Conservation (phyloP, 805 yeast genomes). For the Candida loeiensis region DNA sequence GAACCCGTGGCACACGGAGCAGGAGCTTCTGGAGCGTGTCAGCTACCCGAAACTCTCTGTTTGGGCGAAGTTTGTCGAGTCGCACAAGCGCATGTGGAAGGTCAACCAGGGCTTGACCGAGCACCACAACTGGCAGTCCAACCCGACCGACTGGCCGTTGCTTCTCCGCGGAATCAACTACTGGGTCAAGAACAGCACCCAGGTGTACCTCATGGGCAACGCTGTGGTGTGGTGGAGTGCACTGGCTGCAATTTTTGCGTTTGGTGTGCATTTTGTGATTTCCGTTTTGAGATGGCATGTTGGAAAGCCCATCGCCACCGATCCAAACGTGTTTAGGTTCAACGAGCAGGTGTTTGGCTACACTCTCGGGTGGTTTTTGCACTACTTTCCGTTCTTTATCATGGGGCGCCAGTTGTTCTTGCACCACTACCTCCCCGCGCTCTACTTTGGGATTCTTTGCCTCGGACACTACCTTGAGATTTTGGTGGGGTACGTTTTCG, state of each 20-base stretch:
- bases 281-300: slow-evolving; percentile 62
- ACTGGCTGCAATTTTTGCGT: slow-evolving; percentile 49
- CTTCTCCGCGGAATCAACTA: slow-evolving; percentile 76
- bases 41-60: slow-evolving; percentile 54
- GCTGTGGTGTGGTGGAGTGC: slow-evolving; percentile 78
- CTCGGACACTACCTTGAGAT: slow-evolving; percentile 67
- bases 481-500: slow-evolving; percentile 38
- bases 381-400: slow-evolving; percentile 70
- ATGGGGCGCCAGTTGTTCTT: slow-evolving; percentile 93
- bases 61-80: slow-evolving; percentile 58
- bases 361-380: slow-evolving; percentile 67
- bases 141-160: slow-evolving; percentile 73
- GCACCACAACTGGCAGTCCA: slow-evolving; percentile 68
- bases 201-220: slow-evolving; percentile 72
- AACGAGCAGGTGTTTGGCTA: slow-evolving; percentile 61
- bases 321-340: slow-evolving; percentile 58
- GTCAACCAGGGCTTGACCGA: slow-evolving; percentile 66
- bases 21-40: slow-evolving; percentile 32
- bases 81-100: slow-evolving; percentile 74
- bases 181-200: slow-evolving; percentile 61
- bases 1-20: slow-evolving; percentile 29
- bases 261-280: slow-evolving; percentile 46
- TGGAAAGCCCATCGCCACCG: slow-evolving; percentile 39
- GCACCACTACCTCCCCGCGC: slow-evolving; percentile 91
- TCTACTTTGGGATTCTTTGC: slow-evolving; percentile 80